Evolutionary conservation across 2,329 filamentous ascomycete genomes (phyloP), one percentile per base, ranked within the genome.

Genomic region (Hansfordia pulvinata): DNA sequence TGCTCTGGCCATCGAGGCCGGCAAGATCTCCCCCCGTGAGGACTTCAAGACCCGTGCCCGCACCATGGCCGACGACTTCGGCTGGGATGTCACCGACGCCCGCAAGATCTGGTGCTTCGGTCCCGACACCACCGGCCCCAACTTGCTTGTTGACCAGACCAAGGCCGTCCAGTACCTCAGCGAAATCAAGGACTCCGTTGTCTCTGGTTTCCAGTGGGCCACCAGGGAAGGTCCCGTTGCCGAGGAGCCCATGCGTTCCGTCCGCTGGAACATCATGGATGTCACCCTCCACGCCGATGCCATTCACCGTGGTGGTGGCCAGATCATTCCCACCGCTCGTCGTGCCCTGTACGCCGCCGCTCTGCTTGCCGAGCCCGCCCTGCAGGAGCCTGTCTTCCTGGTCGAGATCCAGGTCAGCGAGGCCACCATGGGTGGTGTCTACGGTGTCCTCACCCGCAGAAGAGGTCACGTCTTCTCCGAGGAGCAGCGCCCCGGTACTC

Each of bases 61-160:
- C 76, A 55, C 92, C 55, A 69, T 98, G 38, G 90, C 90, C 43
- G 90, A 98, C 56, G 88, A 98, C 52, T 81, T 82, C 69, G 88
- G 85, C 57, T 98, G 90, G 90, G 90, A 98, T 64, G 86, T 98
- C 53, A 98, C 90, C 49, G 90, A 98, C 62, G 90, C 90, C 63
- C 85, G 92, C 68, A 98, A 98, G 84, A 98, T 98, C 62, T 98
- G 90, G 90, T 92, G 83, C 59, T 98, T 98, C 67, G 90, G 90
- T 63, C 90, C 90, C 49, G 90, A 98, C 62, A 93, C 85, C 58
- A 90, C 69, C 53, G 90, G 90, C 61, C 79, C 90, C 74, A 98
- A 98, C 77, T 68, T 98, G 73, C 70, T 98, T 47, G 77, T 98
- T 54, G 90, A 98, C 66, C 90, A 96, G 79, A 94, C 88, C 73